These are phyloP conservation scores for Vitis hybrid DNA, from an alignment of 177 flowering plant genomes.

Conservation along the genomic window DNA sequence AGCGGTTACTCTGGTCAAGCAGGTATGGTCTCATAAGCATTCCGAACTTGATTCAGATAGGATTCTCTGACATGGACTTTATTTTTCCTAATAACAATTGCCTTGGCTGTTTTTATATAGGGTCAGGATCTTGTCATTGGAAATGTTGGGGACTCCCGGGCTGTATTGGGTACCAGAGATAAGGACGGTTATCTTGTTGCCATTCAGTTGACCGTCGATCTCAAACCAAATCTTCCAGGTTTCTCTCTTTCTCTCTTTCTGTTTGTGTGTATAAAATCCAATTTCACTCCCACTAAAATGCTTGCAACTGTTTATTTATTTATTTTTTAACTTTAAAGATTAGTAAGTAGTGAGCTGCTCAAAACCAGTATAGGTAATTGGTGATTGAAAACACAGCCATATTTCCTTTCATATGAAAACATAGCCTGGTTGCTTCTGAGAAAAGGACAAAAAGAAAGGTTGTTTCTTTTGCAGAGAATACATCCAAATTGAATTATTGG, in stretches of 20 bases:
- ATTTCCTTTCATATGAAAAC: too few species aligned
- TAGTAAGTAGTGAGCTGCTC: too few species aligned
- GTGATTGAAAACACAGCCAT: too few species aligned
- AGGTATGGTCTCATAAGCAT: slow-evolving; percentile 42
- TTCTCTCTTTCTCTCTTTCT: slow-evolving; percentile 12
- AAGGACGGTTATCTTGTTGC: slow-evolving; percentile 63
- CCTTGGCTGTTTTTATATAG: slow-evolving; percentile 39
- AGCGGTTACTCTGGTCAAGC: slow-evolving; percentile 89
- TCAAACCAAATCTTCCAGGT: slow-evolving; percentile 98
- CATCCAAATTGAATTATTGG: too few species aligned
- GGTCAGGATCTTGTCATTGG: slow-evolving; percentile 86
- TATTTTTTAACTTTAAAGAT: too few species aligned
- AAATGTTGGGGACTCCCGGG: slow-evolving; percentile 98
- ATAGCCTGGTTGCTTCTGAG: too few species aligned
- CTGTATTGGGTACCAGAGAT: slow-evolving; percentile 81
- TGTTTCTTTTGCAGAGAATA: too few species aligned
- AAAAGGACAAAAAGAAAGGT: too few species aligned
- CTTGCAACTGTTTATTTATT: too few species aligned
- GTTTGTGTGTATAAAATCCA: too few species aligned
- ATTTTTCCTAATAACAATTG: slow-evolving; percentile 10
- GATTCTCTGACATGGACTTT: background rate
- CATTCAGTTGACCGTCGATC: slow-evolving; percentile 97
- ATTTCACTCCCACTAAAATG: too few species aligned
- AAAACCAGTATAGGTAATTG: too few species aligned
- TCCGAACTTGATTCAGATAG: background rate